Conservation (phyloP, 2,329 filamentous ascomycete genomes). For the Huntiella bhutanensis region DNA sequence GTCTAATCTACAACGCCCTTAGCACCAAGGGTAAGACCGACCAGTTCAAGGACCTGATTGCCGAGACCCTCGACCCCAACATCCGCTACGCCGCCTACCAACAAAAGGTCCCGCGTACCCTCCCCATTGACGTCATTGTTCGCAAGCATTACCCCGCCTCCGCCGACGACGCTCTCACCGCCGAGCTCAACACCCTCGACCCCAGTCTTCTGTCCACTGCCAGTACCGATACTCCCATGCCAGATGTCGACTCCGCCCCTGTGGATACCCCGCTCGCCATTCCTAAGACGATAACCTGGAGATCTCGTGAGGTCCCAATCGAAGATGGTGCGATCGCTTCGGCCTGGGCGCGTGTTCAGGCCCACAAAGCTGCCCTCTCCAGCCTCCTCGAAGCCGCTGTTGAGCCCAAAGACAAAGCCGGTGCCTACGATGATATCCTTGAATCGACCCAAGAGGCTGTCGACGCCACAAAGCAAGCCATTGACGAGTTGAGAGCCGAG, state of each 20-base stretch:
- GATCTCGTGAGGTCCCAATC: constrained; percentile 65
- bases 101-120: constrained; percentile 67
- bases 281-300: constrained; percentile 67
- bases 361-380: constrained; percentile 22
- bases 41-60: constrained; percentile 67
- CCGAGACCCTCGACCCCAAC: constrained; percentile 75
- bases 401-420: constrained; percentile 49
- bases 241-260: constrained; percentile 28
- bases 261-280: constrained; percentile 26
- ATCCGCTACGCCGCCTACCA: constrained; percentile 92
- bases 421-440: constrained; percentile 78
- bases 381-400: constrained; percentile 21
- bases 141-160: constrained; percentile 53
- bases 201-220: constrained; percentile 46
- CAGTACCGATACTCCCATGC: constrained; percentile 20
- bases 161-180: constrained; percentile 40
- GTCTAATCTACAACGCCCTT: constrained; percentile 68
- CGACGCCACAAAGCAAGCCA: constrained; percentile 80
- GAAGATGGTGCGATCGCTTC: constrained; percentile 86
- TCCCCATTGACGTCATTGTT: constrained; percentile 61
- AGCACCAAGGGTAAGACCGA: constrained; percentile 45
- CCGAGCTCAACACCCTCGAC: constrained; percentile 52
- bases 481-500: constrained; percentile 74
- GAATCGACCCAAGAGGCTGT: constrained; percentile 83
- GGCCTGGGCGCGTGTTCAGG: constrained; percentile 49